A percentile compares a stretch with the other conserved stretches of the same genome.
phyloP scores from a whole-genome alignment of 805 yeast genomes.

The Maudiozyma bulderi region DNA sequence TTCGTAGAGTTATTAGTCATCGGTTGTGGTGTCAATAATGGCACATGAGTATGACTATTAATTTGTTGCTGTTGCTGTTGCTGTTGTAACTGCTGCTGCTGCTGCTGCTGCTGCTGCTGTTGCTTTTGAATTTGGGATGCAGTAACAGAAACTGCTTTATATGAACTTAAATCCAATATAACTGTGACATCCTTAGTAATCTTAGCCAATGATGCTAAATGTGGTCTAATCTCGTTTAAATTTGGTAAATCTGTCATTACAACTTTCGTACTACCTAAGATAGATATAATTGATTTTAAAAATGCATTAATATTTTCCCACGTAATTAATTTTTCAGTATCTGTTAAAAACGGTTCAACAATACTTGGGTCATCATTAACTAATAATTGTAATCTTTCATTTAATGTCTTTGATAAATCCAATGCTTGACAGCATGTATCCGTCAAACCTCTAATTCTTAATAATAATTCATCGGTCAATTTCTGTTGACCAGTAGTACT shows the following conservation, averaged over 20 bases:
- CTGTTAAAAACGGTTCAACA: constrained; percentile 32
- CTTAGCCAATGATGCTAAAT: constrained; percentile 71
- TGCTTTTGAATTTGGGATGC: constrained; percentile 13
- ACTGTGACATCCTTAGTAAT: constrained; percentile 88
- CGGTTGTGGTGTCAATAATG: constrained; percentile 16
- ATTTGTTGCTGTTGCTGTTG: constrained; percentile 5
- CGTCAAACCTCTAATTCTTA: constrained; percentile 68
- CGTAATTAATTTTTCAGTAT: constrained; percentile 49
- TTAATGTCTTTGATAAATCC: constrained; percentile 67
- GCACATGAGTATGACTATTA: constrained; percentile 12
- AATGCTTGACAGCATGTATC: constrained; percentile 68
- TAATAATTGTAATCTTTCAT: constrained; percentile 43
- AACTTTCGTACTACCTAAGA: constrained; percentile 72
- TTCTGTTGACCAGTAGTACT: constrained; percentile 35
- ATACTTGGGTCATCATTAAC: constrained; percentile 16
- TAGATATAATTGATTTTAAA: constrained; percentile 71
- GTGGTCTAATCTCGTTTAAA: constrained; percentile 68
- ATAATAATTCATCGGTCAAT: constrained; percentile 31
- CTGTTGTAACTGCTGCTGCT: constrained; percentile 2
- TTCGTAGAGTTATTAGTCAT: constrained; percentile 1
- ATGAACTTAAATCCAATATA: constrained; percentile 61
- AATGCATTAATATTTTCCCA: constrained; percentile 83
- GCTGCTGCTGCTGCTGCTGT: constrained; percentile 8
- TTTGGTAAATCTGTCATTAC: constrained; percentile 76
- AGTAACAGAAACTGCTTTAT: constrained; percentile 27